Base-by-base conservation (phyloP, 192 early-diverging fungal genomes). In the Rhizophagus clarus region DNA sequence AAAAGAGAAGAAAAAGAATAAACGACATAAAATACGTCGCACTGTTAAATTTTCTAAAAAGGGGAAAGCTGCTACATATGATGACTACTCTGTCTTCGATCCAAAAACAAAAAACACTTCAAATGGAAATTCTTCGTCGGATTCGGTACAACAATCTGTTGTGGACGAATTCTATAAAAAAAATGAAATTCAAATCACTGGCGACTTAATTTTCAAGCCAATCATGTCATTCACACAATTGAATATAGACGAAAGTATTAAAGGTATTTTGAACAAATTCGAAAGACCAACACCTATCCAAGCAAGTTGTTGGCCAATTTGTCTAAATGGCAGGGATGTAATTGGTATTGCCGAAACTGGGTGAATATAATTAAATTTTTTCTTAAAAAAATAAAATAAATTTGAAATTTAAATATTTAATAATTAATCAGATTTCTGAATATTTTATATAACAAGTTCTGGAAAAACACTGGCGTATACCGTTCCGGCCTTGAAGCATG, bases 291-390 rank as follows among this genome's bases (percentile, higher is more conserved):
- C 96, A 4, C 93, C 95, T 14, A 98, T 99, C 76, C 98, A 99
- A 87, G 93, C 95, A 14, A 90, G 91, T 11, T 95, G 94, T 81
- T 99, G 98, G 98, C 96, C 96, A 20, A 91, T 95, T 61, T 84
- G 95, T 79, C 87, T 96, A 32, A 88, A 88, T 68, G 89, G 91
- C 31, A 92, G 93, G 73, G 96, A 99, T 86, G 85, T 95, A 17
- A 89, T 98, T 60, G 98, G 98, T 67, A 97, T 99, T 88, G 97
- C 98, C 56, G 95, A 98, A 83, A 99, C 98, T 47, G 98, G 98
- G 85, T 86, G 81, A 45, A 80, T 80, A 28, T 10, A 61, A 37
- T 0, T 82, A 34, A 34, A 14, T n/a, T n/a, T n/a, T n/a, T n/a
- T n/a, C n/a, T n/a, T n/a, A n/a, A 29, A 26, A 40, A 56, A 67